phyloP scores from a whole-genome alignment of 805 yeast species.

The Barnettozyma pratensis region DNA sequence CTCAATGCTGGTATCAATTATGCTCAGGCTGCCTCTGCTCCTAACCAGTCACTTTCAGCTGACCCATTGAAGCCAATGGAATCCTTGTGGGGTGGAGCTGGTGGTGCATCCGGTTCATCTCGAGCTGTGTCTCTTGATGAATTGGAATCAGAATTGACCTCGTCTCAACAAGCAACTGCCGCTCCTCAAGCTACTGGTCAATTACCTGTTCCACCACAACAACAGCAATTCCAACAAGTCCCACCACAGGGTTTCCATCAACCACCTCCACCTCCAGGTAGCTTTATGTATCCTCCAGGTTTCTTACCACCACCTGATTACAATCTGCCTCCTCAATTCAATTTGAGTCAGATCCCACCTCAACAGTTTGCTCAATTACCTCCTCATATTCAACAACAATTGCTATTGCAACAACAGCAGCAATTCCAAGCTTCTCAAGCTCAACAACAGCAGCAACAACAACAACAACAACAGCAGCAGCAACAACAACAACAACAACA shows the following conservation, averaged over 20 bases:
- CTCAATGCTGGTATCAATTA: slow-evolving; percentile 30
- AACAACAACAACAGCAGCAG: slow-evolving; percentile 13
- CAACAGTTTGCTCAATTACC: slow-evolving; percentile 24
- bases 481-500: not conserved
- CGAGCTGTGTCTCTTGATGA: slow-evolving; percentile 59
- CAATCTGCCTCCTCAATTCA: slow-evolving; percentile 20
- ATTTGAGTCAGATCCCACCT: slow-evolving; percentile 21
- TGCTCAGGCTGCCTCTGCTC: slow-evolving; percentile 36
- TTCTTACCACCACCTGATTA: slow-evolving; percentile 25
- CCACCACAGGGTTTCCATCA: slow-evolving; percentile 21
- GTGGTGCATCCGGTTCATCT: slow-evolving; percentile 9
- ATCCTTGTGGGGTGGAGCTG: slow-evolving; percentile 52
- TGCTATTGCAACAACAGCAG: slow-evolving; percentile 23
- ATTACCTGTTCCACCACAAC: slow-evolving; percentile 18
- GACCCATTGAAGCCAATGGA: slow-evolving; percentile 62
- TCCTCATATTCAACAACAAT: slow-evolving; percentile 27
- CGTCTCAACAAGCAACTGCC: slow-evolving; percentile 25
- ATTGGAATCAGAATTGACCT: slow-evolving; percentile 60
- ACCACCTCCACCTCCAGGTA: slow-evolving; percentile 17
- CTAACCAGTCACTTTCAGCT: slow-evolving; percentile 23
- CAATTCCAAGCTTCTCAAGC: slow-evolving; percentile 18
- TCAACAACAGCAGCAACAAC: slow-evolving; percentile 14
- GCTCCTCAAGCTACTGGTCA: slow-evolving; percentile 29
- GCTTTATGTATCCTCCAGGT: slow-evolving; percentile 24
- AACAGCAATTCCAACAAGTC: slow-evolving; percentile 20